These are phyloP conservation scores for Leishmania lainsoni DNA, from an alignment of 208 protist species.

Conservation along the genomic window DNA sequence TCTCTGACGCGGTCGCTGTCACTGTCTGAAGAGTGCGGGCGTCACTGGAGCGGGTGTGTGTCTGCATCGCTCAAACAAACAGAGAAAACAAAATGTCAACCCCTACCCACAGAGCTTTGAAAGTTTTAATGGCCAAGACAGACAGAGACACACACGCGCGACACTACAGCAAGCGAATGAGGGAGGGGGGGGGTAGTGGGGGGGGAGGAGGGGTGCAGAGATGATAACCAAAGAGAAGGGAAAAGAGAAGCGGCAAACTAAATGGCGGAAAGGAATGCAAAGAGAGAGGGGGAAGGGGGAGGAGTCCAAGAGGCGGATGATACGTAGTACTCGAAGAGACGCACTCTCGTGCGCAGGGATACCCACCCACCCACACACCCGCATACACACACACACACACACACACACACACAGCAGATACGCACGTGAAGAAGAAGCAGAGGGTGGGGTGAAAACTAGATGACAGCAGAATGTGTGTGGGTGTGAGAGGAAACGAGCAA, in stretches of 20 bases:
- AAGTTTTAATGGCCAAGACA: not conserved
- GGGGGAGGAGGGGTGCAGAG: not conserved
- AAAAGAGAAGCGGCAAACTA: not conserved
- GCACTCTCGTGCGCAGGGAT: too few species aligned
- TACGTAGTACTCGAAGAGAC: not conserved
- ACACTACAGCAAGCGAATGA: not conserved
- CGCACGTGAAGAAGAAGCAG: not conserved
- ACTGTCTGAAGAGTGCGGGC: not conserved
- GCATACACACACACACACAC: not conserved
- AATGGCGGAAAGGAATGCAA: not conserved
- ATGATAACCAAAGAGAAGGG: not conserved
- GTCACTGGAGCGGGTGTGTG: slow-evolving; percentile 12
- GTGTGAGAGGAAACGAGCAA: not conserved
- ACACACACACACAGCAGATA: not conserved
- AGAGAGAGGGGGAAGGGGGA: not conserved
- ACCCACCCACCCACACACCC: too few species aligned
- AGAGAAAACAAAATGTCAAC: not conserved
- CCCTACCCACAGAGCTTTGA: not conserved
- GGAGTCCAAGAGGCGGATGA: not conserved
- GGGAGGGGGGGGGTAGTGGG: not conserved
- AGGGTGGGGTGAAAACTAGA: not conserved
- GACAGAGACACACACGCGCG: not conserved
- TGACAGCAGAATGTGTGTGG: not conserved
- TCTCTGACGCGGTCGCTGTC: not conserved
- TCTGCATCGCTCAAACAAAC: slow-evolving; percentile 17